Conservation (phyloP, 306 rosid genomes). For the Potentilla sterilis region DNA sequence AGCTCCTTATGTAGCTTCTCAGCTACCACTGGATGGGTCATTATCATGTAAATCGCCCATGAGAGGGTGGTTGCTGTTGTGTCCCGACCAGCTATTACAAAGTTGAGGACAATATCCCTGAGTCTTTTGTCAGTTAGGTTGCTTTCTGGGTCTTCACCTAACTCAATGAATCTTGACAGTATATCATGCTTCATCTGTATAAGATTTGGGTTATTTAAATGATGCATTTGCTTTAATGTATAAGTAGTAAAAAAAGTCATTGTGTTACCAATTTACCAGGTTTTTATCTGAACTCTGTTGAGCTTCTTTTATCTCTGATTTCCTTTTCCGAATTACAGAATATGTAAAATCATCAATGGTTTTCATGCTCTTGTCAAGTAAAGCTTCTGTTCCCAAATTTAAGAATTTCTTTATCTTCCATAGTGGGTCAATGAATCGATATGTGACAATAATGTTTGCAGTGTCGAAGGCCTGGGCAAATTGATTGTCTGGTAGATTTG, state of each 20-base stretch:
- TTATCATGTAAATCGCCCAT: slow-evolving; percentile 88
- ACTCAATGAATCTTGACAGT: slow-evolving; percentile 79
- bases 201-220: slow-evolving; percentile 1
- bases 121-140: slow-evolving; percentile 65
- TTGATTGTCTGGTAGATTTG: slow-evolving; percentile 62
- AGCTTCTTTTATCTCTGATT: slow-evolving; percentile 64
- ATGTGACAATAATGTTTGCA: slow-evolving; percentile 81
- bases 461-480: slow-evolving; percentile 84
- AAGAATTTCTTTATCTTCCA: slow-evolving; percentile 73
- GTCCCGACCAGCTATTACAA: slow-evolving; percentile 97
- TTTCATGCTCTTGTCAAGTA: slow-evolving; percentile 69
- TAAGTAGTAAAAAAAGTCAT: background rate
- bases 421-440: slow-evolving; percentile 82
- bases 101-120: slow-evolving; percentile 84
- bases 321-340: slow-evolving; percentile 72
- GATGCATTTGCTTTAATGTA: background rate
- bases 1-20: slow-evolving; percentile 74
- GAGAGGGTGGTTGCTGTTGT: slow-evolving; percentile 93
- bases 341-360: slow-evolving; percentile 75
- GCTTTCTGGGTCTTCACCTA: slow-evolving; percentile 49
- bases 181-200: slow-evolving; percentile 80
- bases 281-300: slow-evolving; percentile 28
- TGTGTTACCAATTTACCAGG: slow-evolving; percentile 41
- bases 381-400: slow-evolving; percentile 80
- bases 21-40: slow-evolving; percentile 66